phyloP scores from a whole-genome alignment of 176 grass and related monocot species.

The Juncus effusus region DNA sequence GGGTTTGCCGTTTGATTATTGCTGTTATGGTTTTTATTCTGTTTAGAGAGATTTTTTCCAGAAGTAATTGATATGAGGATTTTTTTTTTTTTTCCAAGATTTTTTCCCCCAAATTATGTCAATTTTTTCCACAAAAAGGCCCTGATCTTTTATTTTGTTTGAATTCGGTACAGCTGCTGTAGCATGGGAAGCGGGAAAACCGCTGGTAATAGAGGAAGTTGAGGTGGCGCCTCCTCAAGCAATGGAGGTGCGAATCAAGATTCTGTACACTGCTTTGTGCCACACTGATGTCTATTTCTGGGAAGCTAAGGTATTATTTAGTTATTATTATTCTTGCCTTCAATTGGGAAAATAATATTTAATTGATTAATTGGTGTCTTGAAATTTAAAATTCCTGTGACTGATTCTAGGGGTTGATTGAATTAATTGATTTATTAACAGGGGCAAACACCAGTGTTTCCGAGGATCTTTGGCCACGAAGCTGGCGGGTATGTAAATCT shows the following conservation, averaged over 20 bases:
- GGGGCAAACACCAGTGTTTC: conserved; percentile 89
- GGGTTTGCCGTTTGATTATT: no score
- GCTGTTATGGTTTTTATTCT: no score
- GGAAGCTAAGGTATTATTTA: conserved; percentile 63
- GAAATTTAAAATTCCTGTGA: not conserved
- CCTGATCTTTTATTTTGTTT: no score
- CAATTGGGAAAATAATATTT: not conserved
- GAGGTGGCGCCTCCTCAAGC: conserved; percentile 82
- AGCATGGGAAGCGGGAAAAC: conserved; percentile 83
- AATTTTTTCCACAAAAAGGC: no score
- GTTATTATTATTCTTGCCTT: not conserved
- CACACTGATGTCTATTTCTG: conserved; percentile 98
- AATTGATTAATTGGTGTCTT: no score
- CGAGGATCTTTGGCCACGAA: conserved; percentile 88
- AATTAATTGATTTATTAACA: conserved; percentile 18
- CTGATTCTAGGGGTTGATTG: conserved; percentile 1
- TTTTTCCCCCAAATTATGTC: no score
- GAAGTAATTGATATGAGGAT: no score
- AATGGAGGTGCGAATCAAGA: conserved; percentile 84
- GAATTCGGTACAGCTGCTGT: conserved; percentile 49
- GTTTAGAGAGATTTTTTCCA: no score
- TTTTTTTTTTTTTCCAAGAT: no score
- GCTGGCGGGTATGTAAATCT: conserved; percentile 62
- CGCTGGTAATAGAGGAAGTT: conserved; percentile 72
- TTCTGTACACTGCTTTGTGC: conserved; percentile 75